Conservation (phyloP, 371 early-diverging fungal species). For the Mortierella sp. region DNA sequence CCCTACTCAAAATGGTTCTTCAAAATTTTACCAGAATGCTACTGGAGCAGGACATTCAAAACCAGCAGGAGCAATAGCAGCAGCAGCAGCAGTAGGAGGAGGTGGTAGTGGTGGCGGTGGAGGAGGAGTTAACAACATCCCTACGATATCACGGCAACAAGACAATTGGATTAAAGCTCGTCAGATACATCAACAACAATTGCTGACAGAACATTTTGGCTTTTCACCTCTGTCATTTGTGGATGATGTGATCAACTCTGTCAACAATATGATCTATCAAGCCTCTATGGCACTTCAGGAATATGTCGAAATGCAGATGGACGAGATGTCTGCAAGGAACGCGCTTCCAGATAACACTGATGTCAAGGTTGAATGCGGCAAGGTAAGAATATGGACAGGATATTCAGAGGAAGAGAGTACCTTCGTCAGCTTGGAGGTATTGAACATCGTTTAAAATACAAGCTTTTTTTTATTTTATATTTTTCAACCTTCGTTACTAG, state of each 20-base stretch:
- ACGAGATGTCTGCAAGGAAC: constrained; percentile 7
- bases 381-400: constrained; percentile 26
- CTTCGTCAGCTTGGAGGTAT: background rate
- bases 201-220: constrained; percentile 79
- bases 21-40: background rate
- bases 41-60: background rate
- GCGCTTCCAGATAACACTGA: background rate
- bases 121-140: too few species aligned
- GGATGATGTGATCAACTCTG: constrained; percentile 80
- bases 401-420: too few species aligned
- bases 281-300: constrained; percentile 71
- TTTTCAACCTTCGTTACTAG: constrained; percentile 42
- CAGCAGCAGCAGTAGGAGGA: background rate
- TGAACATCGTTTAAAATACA: background rate
- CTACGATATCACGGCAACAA: constrained; percentile 17
- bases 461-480: background rate
- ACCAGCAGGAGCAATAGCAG: too few species aligned
- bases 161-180: constrained; percentile 35
- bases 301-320: constrained; percentile 64
- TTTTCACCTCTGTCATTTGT: constrained; percentile 76
- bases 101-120: too few species aligned
- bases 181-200: constrained; percentile 58
- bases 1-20: background rate
- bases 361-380: constrained; percentile 35
- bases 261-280: constrained; percentile 76